A percentile compares a stretch with the other conserved stretches of the same genome.
phyloP scores from a whole-genome alignment of 2,329 filamentous ascomycete genomes.

The Trichoderma sp. region DNA sequence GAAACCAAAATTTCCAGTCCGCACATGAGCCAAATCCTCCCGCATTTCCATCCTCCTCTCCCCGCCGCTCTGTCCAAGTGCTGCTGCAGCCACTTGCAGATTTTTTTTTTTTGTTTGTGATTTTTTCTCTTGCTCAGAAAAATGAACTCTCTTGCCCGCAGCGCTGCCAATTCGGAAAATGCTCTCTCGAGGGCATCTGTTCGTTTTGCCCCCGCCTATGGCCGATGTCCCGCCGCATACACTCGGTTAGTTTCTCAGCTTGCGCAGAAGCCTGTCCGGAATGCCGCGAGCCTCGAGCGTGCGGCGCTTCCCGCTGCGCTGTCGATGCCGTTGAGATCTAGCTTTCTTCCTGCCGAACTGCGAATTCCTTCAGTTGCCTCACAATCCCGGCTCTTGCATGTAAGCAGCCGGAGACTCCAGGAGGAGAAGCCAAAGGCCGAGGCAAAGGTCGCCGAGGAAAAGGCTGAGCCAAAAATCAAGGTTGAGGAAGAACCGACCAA shows the following conservation, averaged over 20 bases:
- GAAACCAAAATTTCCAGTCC: conserved; percentile 39
- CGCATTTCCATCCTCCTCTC: conserved; percentile 28
- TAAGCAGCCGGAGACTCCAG: conserved; percentile 31
- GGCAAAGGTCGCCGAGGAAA: conserved; percentile 17
- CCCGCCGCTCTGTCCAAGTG: conserved; percentile 27
- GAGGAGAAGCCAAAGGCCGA: conserved; percentile 32
- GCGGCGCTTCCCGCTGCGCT: conserved; percentile 30
- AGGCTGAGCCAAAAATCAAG: conserved; percentile 22
- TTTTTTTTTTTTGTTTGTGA: conserved; percentile 1
- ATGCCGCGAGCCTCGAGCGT: conserved; percentile 30
- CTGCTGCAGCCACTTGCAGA: conserved; percentile 32
- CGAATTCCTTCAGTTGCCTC: conserved; percentile 34
- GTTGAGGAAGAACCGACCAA: conserved; percentile 32
- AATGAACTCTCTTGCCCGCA: conserved; percentile 50
- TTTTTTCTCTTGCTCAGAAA: conserved; percentile 24
- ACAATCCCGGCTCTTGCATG: conserved; percentile 36
- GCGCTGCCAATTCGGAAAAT: conserved; percentile 41
- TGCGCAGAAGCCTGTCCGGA: conserved; percentile 30
- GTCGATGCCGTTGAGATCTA: conserved; percentile 44
- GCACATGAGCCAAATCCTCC: conserved; percentile 27
- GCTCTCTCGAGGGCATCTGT: conserved; percentile 43
- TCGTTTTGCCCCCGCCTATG: conserved; percentile 36
- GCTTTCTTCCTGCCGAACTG: conserved; percentile 41
- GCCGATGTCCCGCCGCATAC: conserved; percentile 47
- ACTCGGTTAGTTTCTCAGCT: conserved; percentile 45